Evolutionary conservation across 2,329 filamentous ascomycete species (phyloP).

Genomic region (Aspergillus awamori): DNA sequence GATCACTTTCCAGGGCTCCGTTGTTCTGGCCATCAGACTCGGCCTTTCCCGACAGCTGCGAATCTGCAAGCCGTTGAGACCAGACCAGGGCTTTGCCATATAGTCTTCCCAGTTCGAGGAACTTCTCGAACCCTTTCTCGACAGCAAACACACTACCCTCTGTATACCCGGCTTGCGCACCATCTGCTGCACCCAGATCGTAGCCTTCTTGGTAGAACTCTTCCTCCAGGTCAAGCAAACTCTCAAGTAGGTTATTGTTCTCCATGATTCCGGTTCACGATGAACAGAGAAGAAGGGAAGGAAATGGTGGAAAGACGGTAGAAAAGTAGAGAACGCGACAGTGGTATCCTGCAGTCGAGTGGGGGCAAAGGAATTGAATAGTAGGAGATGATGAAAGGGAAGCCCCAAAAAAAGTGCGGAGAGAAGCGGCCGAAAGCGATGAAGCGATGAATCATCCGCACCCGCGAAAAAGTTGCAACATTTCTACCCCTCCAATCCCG

Average conservation of each 20-base stretch:
- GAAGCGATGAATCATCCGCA: conserved; percentile 26
- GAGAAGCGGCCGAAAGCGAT: neutral
- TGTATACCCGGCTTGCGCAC: conserved; percentile 73
- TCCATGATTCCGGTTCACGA: conserved; percentile 35
- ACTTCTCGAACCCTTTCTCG: conserved; percentile 93
- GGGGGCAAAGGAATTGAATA: conserved; percentile 30
- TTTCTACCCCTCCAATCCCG: conserved; percentile 10
- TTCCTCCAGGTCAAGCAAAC: conserved; percentile 63
- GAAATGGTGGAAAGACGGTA: conserved; percentile 11
- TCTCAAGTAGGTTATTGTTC: conserved; percentile 55
- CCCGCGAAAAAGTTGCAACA: conserved; percentile 15
- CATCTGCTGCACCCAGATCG: conserved; percentile 72
- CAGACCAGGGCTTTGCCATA: conserved; percentile 82
- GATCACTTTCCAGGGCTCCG: conserved; percentile 1
- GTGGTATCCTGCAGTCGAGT: neutral
- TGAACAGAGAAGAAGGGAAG: neutral
- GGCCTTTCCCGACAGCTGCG: conserved; percentile 20
- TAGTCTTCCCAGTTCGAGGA: conserved; percentile 74
- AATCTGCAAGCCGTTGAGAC: conserved; percentile 66
- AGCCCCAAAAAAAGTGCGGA: conserved; percentile 27
- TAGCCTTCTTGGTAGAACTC: conserved; percentile 83
- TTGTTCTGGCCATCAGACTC: conserved; percentile 6
- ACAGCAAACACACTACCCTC: conserved; percentile 91
- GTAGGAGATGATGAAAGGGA: conserved; percentile 60
- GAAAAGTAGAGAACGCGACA: neutral